Conservation (phyloP, 352 stramenopile genomes). For the Phytophthora quininea region DNA sequence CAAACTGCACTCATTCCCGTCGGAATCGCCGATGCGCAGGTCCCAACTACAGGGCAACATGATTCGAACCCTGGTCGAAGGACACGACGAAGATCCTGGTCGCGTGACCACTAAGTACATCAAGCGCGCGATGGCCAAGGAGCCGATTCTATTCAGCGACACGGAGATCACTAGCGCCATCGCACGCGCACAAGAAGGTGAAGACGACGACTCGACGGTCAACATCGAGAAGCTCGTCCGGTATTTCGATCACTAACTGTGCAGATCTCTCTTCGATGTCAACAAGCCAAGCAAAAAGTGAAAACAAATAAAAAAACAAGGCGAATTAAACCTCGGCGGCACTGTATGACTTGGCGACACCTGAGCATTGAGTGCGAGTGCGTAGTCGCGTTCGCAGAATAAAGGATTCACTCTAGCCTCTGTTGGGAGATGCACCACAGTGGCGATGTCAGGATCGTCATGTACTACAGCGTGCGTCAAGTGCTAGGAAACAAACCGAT, state of each 20-base stretch:
- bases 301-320: slow-evolving; percentile 27
- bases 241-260: slow-evolving; percentile 66
- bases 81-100: slow-evolving; percentile 65
- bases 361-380: slow-evolving; percentile 15
- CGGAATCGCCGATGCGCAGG: slow-evolving; percentile 47
- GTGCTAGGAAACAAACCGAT: slow-evolving; percentile 2
- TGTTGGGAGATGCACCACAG: slow-evolving; percentile 25
- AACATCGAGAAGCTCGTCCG: slow-evolving; percentile 63
- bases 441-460: slow-evolving; percentile 5
- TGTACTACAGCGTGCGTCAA: slow-evolving; percentile 10
- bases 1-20: slow-evolving; percentile 78
- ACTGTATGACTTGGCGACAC: slow-evolving; percentile 18
- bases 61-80: slow-evolving; percentile 63
- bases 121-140: slow-evolving; percentile 67
- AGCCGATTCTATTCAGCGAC: slow-evolving; percentile 82
- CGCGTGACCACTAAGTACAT: slow-evolving; percentile 66
- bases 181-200: slow-evolving; percentile 46
- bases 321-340: slow-evolving; percentile 16
- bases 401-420: slow-evolving; percentile 11
- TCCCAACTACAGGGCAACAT: slow-evolving; percentile 80
- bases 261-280: not conserved
- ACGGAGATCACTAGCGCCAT: slow-evolving; percentile 70
- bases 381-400: slow-evolving; percentile 12
- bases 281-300: too few relatives aligned
- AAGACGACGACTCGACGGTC: slow-evolving; percentile 40